Evolutionary conservation across 345 rosid species (phyloP), one percentile per base, ranked within the genome.

Genomic region (Eutrema heterophyllum): DNA sequence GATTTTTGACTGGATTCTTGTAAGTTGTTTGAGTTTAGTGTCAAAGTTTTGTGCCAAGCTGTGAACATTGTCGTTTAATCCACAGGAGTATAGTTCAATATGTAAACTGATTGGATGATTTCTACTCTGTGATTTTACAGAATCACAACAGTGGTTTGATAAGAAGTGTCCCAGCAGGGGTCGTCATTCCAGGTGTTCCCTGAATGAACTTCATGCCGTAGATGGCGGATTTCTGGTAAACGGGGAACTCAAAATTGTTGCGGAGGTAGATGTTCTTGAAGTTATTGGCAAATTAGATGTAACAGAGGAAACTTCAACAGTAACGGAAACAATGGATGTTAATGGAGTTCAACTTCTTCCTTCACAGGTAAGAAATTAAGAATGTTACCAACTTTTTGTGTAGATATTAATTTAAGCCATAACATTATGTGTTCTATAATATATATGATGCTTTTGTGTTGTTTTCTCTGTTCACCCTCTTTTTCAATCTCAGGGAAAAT

Each of bases 231-330:
- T 79, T 83, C 71, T 85, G 63, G 84, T 76, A 36, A 82, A 86
- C 77, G 89, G 82, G 45, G 75, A 81, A 3, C 79, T 84, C 62
- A 63, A 86, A 5, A 70, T 92, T 53, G 92, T 86, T 84, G 91
- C 80, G 49, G 95, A 88, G 75, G 81, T 92, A 64, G 12, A 61
- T 1, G 27, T 68, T 52, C 64, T 64, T 44, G 43, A 61, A 73
- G 35, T 39, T 9, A 64, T 64, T 35, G 79, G 78, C 1, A 74
- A 49, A 18, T 14, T 66, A 48, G 78, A 74, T 48, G 60, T 57
- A 13, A 27, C 67, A 24, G 65, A 60, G 4, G 65, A 60, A 39
- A 60, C 18, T 60, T 60, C 65, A 39, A 60, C 65, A 60, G 4
- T 60, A 6, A 60, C 27, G 5, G 48, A 59, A 39, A 11, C 33